Evolutionary conservation across 768 basidiomycete species (phyloP).

Genomic region (Lactarius psammicola): DNA sequence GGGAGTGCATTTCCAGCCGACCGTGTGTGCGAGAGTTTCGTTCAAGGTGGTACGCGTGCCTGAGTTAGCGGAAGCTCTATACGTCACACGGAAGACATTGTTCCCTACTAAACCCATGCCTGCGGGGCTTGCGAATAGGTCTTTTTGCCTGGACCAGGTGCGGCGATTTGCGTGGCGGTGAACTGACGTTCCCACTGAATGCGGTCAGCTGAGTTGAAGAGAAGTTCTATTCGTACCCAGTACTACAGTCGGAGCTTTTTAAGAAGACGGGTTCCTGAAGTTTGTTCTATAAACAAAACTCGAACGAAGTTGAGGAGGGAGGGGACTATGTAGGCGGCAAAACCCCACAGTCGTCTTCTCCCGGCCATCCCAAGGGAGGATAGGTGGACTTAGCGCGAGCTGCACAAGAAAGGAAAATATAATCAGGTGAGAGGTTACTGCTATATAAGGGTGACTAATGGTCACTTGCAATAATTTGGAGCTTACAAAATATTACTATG

Average conservation of each 20-base stretch:
- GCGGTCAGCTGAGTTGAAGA: neutral
- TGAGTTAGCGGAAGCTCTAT: conserved; percentile 7
- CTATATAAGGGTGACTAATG: no score
- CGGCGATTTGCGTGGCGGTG: conserved; percentile 15
- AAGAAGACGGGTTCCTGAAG: neutral
- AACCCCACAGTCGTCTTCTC: neutral
- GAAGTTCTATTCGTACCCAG: neutral
- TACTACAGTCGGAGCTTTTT: neutral
- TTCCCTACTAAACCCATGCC: neutral
- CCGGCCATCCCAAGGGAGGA: conserved; percentile 3
- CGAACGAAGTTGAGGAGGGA: neutral
- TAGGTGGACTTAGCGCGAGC: conserved; percentile 20
- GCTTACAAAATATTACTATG: no score
- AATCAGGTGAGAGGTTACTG: conserved; percentile 1
- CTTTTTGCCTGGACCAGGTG: neutral
- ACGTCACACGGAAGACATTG: conserved; percentile 8
- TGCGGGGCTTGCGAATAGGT: conserved; percentile 1
- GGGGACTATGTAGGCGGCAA: neutral
- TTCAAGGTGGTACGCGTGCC: neutral
- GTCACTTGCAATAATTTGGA: no score
- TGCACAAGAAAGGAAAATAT: conserved; percentile 19
- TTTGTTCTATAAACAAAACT: neutral
- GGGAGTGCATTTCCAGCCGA: neutral
- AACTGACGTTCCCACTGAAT: neutral
- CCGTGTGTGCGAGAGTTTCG: conserved; percentile 2